Percentiles rank a stretch among this genome's conserved stretches.
phyloP scores from a whole-genome alignment of 768 basidiomycete species.

The Holtermanniella nyarrowii region DNA sequence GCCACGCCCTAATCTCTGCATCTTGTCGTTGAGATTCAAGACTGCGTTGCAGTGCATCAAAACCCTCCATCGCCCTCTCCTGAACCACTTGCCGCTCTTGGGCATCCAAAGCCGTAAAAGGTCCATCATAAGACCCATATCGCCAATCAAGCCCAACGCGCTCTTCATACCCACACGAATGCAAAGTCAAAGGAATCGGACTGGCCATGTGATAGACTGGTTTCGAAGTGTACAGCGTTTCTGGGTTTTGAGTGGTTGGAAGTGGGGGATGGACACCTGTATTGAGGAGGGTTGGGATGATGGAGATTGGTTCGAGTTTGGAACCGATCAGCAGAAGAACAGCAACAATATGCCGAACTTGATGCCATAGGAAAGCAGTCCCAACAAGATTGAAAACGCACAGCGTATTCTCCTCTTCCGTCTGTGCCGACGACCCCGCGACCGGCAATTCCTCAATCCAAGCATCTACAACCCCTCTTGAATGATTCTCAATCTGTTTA shows the following conservation, averaged over 20 bases:
- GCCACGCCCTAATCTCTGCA: constrained; percentile 46
- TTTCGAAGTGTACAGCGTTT: constrained; percentile 44
- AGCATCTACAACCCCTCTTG: constrained; percentile 57
- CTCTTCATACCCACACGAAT: constrained; percentile 69
- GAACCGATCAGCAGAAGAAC: constrained; percentile 78
- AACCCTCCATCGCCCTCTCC: constrained; percentile 11
- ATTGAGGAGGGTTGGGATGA: constrained; percentile 67
- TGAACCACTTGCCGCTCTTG: constrained; percentile 10
- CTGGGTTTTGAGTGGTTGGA: background rate
- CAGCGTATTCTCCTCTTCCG: constrained; percentile 36
- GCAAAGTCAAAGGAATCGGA: constrained; percentile 77
- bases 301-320: constrained; percentile 60
- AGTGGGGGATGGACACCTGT: constrained; percentile 45
- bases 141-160: constrained; percentile 58
- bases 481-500: constrained; percentile 79
- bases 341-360: constrained; percentile 90
- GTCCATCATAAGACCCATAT: constrained; percentile 46
- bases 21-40: constrained; percentile 22
- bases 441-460: constrained; percentile 16
- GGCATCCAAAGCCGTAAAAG: constrained; percentile 7
- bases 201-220: constrained; percentile 93
- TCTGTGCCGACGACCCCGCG: background rate
- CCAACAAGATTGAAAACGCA: constrained; percentile 78
- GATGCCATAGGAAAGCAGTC: constrained; percentile 85
- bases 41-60: constrained; percentile 18